Base-by-base conservation (phyloP, 1,284 basidiomycete genomes). In the Cutaneotrichosporon sp. region DNA sequence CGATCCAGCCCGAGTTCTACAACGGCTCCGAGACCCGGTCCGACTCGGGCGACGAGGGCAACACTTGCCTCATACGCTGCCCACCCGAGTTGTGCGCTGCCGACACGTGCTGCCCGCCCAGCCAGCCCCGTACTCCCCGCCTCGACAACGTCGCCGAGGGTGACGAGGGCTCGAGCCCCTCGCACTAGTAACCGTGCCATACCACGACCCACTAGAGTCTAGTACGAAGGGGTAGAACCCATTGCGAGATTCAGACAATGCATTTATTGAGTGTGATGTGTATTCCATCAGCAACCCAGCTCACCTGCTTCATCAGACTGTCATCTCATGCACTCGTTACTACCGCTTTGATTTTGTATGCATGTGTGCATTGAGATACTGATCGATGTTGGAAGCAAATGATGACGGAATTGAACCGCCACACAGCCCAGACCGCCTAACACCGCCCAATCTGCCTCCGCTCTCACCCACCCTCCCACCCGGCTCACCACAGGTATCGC, bases 1-100 rank as follows among this genome's bases (percentile, higher is more conserved):
- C 92, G 2, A 94, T 96, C 67, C 92, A 81, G 68, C 81, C 80
- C 40, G 80, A 81, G 73, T 80, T 69, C 36, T 62, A 32, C n/a
- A 51, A 49, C 21, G 46, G 38, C 26, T 55, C 68, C 68, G 71
- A 68, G 13, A 64, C 62, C 36, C 64, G 61, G 8, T 64, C 65
- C 36, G 67, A 69, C 59, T 64, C 69, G 31, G 64, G 31, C 16
- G 60, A 57, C 60, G 66, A 65, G 7, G 77, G 74, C 50, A 72
- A 65, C 18, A 72, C 73, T 16, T 82, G 81, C 65, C 72, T 81
- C 30, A 81, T 82, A 61, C 68, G 79, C 47, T 82, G 81, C 65
- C 79, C 80, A n/a, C 81, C 81, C 52, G 79, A 80, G 57, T 67
- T 74, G 62, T 82, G 81, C 61, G 78, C 72, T 16, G 72, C 76